phyloP scores from a whole-genome alignment of 1,284 basidiomycete genomes.

The Rhizoctonia solani region DNA sequence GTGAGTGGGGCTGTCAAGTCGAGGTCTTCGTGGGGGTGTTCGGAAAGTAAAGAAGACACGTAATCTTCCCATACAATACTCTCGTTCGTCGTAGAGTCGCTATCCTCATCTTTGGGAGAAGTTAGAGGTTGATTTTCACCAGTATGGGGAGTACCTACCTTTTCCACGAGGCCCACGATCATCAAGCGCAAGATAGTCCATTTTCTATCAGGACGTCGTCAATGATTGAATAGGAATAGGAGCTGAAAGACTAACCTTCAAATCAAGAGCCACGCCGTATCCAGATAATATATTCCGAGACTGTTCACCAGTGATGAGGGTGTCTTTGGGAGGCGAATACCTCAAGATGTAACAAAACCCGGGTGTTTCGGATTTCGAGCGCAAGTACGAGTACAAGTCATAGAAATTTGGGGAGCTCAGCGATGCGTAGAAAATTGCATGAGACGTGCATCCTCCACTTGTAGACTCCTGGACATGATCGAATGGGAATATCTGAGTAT shows the following conservation, averaged over 20 bases:
- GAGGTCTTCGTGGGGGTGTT: slow-evolving; percentile 48
- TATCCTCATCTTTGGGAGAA: slow-evolving; percentile 26
- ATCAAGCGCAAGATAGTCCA: slow-evolving; percentile 93
- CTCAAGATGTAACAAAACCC: slow-evolving; percentile 75
- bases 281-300: slow-evolving; percentile 67
- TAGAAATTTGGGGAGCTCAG: slow-evolving; percentile 63
- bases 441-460: slow-evolving; percentile 49
- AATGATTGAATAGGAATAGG: background rate
- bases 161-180: slow-evolving; percentile 59
- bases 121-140: background rate
- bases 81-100: slow-evolving; percentile 50
- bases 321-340: slow-evolving; percentile 56
- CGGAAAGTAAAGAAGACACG: slow-evolving; percentile 42
- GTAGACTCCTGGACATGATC: slow-evolving; percentile 67
- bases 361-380: slow-evolving; percentile 50
- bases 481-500: slow-evolving; percentile 58
- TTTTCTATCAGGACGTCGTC: slow-evolving; percentile 64
- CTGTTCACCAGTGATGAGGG: slow-evolving; percentile 6
- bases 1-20: slow-evolving; percentile 64
- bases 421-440: slow-evolving; percentile 74
- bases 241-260: slow-evolving; percentile 57
- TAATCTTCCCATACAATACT: slow-evolving; percentile 43
- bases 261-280: slow-evolving; percentile 87
- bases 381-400: slow-evolving; percentile 67
- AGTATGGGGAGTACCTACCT: background rate